Evolutionary conservation across 805 yeast genomes (phyloP).

Genomic region (Cyberlindnera nakhonratchasimensis): DNA sequence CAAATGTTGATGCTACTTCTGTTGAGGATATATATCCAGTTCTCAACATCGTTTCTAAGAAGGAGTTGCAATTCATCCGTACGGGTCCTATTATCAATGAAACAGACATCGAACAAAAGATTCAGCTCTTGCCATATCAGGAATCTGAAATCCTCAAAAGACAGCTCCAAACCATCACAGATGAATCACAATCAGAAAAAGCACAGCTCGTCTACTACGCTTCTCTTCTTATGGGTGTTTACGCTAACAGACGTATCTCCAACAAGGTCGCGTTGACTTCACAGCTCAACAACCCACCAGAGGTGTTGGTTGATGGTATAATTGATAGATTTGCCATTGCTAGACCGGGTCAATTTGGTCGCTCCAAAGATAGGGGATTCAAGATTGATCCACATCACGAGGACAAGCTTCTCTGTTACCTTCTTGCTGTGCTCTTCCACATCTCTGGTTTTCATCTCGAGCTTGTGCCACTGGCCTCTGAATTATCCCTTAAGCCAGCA

Average conservation of each 20-base stretch:
- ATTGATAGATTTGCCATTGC: conserved; percentile 67
- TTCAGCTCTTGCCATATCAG: conserved; percentile 59
- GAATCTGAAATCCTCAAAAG: conserved; percentile 54
- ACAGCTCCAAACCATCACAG: conserved; percentile 36
- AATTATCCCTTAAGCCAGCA: conserved; percentile 75
- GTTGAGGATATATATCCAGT: conserved; percentile 83
- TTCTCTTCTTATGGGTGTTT: conserved; percentile 76
- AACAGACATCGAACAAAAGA: conserved; percentile 43
- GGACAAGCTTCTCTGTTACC: conserved; percentile 78
- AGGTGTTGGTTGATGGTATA: conserved; percentile 65
- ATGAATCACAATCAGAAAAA: conserved; percentile 48
- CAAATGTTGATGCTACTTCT: conserved; percentile 71
- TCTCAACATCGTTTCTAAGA: conserved; percentile 61
- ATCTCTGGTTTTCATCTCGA: conserved; percentile 74
- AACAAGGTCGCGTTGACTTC: conserved; percentile 58
- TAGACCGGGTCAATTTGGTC: conserved; percentile 63
- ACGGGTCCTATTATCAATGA: conserved; percentile 60
- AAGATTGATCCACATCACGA: conserved; percentile 84
- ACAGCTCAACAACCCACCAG: conserved; percentile 68
- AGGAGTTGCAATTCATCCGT: conserved; percentile 61
- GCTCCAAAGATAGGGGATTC: conserved; percentile 72
- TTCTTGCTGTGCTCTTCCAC: conserved; percentile 69
- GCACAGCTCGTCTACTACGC: conserved; percentile 75
- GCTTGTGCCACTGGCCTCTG: conserved; percentile 78
- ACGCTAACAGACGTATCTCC: conserved; percentile 62